Evolutionary conservation across 306 rosid species (phyloP).

Genomic region (Chamaecrista fasciculata): DNA sequence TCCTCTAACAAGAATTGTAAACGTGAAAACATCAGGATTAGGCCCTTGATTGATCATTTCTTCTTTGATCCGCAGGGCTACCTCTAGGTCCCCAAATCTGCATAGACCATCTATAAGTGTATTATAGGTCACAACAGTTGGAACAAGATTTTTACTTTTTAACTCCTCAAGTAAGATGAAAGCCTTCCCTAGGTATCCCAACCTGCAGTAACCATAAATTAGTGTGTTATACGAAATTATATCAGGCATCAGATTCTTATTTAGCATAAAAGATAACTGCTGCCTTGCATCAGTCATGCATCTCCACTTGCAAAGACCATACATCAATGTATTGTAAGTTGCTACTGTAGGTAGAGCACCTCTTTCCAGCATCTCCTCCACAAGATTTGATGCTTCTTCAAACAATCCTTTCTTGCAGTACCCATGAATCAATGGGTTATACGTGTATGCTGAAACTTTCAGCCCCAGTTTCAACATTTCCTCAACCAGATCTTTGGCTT

Average conservation of each 20-base stretch:
- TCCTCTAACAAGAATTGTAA: slow-evolving; percentile 66
- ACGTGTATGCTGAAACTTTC: slow-evolving; percentile 54
- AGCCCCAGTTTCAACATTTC: slow-evolving; percentile 58
- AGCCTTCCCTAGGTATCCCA: slow-evolving; percentile 53
- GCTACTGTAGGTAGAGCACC: slow-evolving; percentile 50
- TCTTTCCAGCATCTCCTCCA: slow-evolving; percentile 51
- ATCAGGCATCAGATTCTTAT: slow-evolving; percentile 53
- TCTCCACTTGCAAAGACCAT: slow-evolving; percentile 62
- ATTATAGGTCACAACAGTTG: slow-evolving; percentile 67
- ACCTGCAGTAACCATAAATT: slow-evolving; percentile 59
- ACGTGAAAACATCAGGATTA: slow-evolving; percentile 65
- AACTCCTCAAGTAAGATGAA: slow-evolving; percentile 59
- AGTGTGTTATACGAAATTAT: slow-evolving; percentile 62
- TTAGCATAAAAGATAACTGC: slow-evolving; percentile 42
- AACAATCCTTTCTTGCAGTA: slow-evolving; percentile 53
- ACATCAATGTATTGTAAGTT: slow-evolving; percentile 64
- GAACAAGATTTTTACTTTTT: slow-evolving; percentile 36
- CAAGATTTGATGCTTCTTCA: slow-evolving; percentile 45
- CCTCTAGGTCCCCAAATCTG: slow-evolving; percentile 65
- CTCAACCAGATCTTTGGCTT: slow-evolving; percentile 48
- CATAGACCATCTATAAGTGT: slow-evolving; percentile 74
- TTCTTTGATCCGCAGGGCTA: slow-evolving; percentile 51
- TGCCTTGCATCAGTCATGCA: slow-evolving; percentile 57
- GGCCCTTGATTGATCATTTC: slow-evolving; percentile 59
- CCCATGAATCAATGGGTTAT: slow-evolving; percentile 60